Base-by-base conservation (phyloP, 163 green algal genomes). In the Scenedesmus sp. region DNA sequence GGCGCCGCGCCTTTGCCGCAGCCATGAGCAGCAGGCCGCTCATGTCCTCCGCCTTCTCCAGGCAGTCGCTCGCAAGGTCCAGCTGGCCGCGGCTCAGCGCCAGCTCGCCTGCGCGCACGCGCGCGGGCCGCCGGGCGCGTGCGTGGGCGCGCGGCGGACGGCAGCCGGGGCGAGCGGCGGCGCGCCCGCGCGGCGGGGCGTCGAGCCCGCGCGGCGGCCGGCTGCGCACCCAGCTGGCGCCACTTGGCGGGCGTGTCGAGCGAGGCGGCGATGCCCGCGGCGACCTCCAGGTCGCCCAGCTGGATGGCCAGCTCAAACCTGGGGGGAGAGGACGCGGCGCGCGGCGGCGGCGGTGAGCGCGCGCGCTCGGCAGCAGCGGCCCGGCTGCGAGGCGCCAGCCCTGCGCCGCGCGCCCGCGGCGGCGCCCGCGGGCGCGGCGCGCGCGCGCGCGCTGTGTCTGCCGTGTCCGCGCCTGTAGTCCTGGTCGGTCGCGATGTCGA, bases 1-100 rank as follows among this genome's bases (percentile, higher is more conserved):
- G 4, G 5, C 39, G 39, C 64, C 18, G 42, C 28, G 72, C 80
- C 74, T 65, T 60, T 26, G 87, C 75, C 15, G 88, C 85, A 14
- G 84, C 86, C 50, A 99, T 84, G 78, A 99, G 90, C 80, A 99
- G 87, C 83, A 96, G 82, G 5, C 96, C 96, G 14, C 82, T 89
- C 63, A 97, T 85, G 89, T 98, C 96, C 53, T 88, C 85, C 9
- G 93, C 94, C 18, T 85, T 84, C 0, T 70, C 54, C 39, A 98
- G 85, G 85, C 94, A 98, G 20, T 85, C 47, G 54, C 90, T 74
- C 11, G 95, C 94, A 47, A 98, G 80, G 3, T 90, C 80, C 24
- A 99, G 86, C 83, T 96, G 90, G 15, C 95, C 95, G 34, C 74
- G 62, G 2, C 83, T 83, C 72, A 92, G 85, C 20, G 86, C 87